Evolutionary conservation across 2,329 filamentous ascomycete genomes (phyloP).

Genomic region (Pseudopithomyces chartarum): DNA sequence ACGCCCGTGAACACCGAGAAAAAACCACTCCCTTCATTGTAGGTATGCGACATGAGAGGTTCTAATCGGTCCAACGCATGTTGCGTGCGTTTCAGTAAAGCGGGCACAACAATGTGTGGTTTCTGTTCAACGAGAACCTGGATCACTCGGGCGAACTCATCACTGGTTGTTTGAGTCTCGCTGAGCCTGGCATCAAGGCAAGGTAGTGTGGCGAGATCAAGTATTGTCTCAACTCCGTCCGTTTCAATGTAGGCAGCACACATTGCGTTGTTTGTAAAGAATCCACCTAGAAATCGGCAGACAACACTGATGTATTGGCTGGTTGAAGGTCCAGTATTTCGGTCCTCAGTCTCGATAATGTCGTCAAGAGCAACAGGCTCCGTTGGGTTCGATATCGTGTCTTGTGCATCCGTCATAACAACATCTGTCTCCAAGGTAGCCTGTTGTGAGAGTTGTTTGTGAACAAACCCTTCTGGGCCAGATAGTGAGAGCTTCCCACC

Average conservation of each 20-base stretch:
- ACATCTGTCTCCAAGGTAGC: slow-evolving; percentile 55
- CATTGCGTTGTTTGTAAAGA: slow-evolving; percentile 74
- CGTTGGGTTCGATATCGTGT: slow-evolving; percentile 9
- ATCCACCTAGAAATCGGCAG: slow-evolving; percentile 76
- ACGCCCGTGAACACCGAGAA: slow-evolving; percentile 67
- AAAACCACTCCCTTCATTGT: slow-evolving; percentile 60
- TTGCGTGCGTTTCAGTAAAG: slow-evolving; percentile 76
- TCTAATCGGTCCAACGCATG: slow-evolving; percentile 69
- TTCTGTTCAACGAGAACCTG: slow-evolving; percentile 80
- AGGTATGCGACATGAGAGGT: slow-evolving; percentile 63
- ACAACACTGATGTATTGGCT: slow-evolving; percentile 76
- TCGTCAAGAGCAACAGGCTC: slow-evolving; percentile 42
- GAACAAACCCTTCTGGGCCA: slow-evolving; percentile 47
- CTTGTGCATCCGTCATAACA: slow-evolving; percentile 65
- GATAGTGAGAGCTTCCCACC: slow-evolving; percentile 56
- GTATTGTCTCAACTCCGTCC: slow-evolving; percentile 80
- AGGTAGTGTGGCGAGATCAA: slow-evolving; percentile 82
- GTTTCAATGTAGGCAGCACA: slow-evolving; percentile 75
- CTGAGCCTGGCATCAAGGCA: slow-evolving; percentile 77
- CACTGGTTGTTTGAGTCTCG: slow-evolving; percentile 63
- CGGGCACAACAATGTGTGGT: slow-evolving; percentile 79
- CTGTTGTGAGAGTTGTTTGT: slow-evolving; percentile 17
- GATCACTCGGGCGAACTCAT: slow-evolving; percentile 74
- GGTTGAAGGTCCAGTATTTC: slow-evolving; percentile 57
- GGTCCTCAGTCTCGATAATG: slow-evolving; percentile 55